Evolutionary conservation across 163 green algal species (phyloP), one percentile per base, ranked within the genome.

Genomic region (Picocystis sp.): DNA sequence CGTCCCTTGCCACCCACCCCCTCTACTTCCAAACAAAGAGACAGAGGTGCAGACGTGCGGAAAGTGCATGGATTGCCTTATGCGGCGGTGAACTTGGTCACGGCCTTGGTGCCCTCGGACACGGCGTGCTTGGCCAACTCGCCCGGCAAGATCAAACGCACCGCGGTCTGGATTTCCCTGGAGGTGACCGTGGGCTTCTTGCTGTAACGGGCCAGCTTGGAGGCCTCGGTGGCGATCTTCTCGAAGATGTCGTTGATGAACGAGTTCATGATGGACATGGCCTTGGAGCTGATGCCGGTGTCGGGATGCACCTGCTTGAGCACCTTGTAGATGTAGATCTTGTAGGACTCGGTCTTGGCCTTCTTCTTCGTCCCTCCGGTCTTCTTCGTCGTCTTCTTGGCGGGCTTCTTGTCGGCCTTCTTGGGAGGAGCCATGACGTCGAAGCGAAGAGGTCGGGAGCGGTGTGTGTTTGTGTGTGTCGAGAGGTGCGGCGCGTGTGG

Each of bases 101-200:
- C 83, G 54, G 84, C 81, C 77, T 94, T 94, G 68, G 81, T 94
- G 67, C 84, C 84, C 71, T 92, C 82, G 22, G 77, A 90, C 47
- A 93, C 80, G 44, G 82, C 82, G 66, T 92, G 82, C 77, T 90
- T 89, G 64, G 78, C 78, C 65, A 92, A 77, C 79, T 93, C 83
- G 43, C 83, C 83, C 33, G 81, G 82, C 52, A 93, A 77, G 47
- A 84, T 69, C 33, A 84, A 71, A 45, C 75, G 64, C 52, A 81
- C 71, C 11, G 73, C 75, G 13, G 56, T 63, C 50, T 63, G 56
- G 50, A 63, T 63, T 49, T 63, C 56, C 56, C 75, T 34, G 53
- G 47, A 63, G 22, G 56, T 63, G 3, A 63, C 53, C 21, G 49
- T 63, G 17, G 56, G 56, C 25, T 84, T 84, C 64, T 81, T 81